Percentiles rank a stretch among this genome's conserved stretches.
phyloP scores from a whole-genome alignment of 306 rosid species.

The Cicer chorassanicum region DNA sequence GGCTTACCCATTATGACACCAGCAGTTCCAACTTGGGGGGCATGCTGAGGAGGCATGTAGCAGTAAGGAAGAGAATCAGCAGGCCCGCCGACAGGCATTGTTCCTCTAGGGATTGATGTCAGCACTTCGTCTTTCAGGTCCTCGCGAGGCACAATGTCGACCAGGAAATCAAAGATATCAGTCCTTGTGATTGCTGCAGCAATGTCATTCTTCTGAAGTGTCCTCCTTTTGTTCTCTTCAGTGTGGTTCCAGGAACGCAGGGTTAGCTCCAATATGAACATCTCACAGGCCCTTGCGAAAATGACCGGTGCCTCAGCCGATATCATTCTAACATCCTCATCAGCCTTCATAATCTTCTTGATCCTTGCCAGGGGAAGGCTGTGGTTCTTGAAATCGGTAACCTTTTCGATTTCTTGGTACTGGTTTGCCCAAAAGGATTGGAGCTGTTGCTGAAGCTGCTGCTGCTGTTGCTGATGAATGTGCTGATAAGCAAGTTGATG shows the following conservation, averaged over 20 bases:
- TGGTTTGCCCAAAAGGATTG: conserved; percentile 55
- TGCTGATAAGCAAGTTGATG: conserved; percentile 67
- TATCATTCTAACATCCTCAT: conserved; percentile 63
- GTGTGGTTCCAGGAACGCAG: conserved; percentile 68
- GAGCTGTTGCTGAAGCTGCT: conserved; percentile 62
- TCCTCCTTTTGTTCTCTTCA: conserved; percentile 64
- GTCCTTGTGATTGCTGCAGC: conserved; percentile 66
- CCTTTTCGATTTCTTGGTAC: conserved; percentile 61
- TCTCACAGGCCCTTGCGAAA: conserved; percentile 64
- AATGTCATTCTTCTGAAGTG: conserved; percentile 61
- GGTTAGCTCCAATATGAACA: conserved; percentile 61
- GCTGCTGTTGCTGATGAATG: conserved; percentile 66
- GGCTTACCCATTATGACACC: conserved; percentile 67
- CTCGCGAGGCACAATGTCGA: conserved; percentile 63
- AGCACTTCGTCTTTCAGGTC: conserved; percentile 66
- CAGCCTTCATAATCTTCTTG: conserved; percentile 68
- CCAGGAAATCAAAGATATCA: conserved; percentile 59
- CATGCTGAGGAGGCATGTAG: conserved; percentile 61
- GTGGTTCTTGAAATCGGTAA: conserved; percentile 61
- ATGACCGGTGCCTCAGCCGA: conserved; percentile 63
- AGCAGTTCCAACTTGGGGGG: conserved; percentile 53
- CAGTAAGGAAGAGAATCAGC: conserved; percentile 57
- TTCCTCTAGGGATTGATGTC: conserved; percentile 61
- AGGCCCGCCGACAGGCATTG: conserved; percentile 63
- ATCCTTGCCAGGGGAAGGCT: conserved; percentile 66